These are phyloP conservation scores for Lactarius akahatsu DNA, from an alignment of 768 basidiomycete genomes.

Conservation along the genomic window DNA sequence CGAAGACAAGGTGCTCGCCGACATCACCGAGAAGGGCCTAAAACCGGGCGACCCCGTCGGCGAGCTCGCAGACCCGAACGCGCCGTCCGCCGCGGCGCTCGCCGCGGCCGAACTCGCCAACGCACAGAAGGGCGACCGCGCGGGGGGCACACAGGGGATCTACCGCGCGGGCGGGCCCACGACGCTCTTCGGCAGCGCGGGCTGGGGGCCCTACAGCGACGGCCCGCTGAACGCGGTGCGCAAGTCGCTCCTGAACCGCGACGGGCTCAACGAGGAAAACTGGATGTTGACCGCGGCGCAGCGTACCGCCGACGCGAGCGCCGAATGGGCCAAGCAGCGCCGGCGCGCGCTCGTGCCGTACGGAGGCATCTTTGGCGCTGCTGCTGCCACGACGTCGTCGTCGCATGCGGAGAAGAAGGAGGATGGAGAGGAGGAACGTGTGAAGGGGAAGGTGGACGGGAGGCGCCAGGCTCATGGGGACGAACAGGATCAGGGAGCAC, in stretches of 20 bases:
- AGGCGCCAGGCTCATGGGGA: constrained; percentile 26
- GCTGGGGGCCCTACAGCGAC: constrained; percentile 86
- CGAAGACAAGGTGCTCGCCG: constrained; percentile 77
- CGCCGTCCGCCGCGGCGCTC: constrained; percentile 51
- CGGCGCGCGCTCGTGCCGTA: constrained; percentile 52
- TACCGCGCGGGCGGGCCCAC: constrained; percentile 93
- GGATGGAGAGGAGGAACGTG: constrained; percentile 31
- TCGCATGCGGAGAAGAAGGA: constrained; percentile 32
- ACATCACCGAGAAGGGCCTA: constrained; percentile 77
- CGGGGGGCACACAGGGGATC: constrained; percentile 58
- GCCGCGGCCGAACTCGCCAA: constrained; percentile 44
- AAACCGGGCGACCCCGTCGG: constrained; percentile 82
- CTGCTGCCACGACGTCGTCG: not conserved
- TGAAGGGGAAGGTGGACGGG: constrained; percentile 31
- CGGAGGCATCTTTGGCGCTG: constrained; percentile 46
- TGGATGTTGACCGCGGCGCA: constrained; percentile 87
- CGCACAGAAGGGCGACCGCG: constrained; percentile 43
- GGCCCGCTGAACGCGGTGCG: constrained; percentile 83
- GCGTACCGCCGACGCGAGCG: constrained; percentile 60
- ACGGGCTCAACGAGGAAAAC: constrained; percentile 83
- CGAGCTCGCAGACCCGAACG: constrained; percentile 64
- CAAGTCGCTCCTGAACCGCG: constrained; percentile 73
- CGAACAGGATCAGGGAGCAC: constrained; percentile 13
- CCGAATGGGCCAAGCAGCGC: constrained; percentile 61
- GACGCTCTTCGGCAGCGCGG: constrained; percentile 82